Conservation (phyloP, 2,329 filamentous ascomycete genomes). For the Diaporthe longicolla region DNA sequence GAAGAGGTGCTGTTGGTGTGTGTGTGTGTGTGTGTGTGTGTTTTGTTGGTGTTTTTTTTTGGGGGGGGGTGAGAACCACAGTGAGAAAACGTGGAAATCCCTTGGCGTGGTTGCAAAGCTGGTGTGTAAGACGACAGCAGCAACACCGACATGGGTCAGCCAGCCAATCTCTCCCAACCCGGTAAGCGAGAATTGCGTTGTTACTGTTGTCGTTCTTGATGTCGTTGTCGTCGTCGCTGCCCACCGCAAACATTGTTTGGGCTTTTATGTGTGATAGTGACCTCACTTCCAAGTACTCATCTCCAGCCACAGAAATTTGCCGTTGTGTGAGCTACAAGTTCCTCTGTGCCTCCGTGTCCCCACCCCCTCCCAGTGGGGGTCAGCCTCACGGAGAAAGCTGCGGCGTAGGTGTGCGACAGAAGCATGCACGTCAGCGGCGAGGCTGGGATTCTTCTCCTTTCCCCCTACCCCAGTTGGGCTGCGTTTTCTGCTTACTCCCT, state of each 20-base stretch:
- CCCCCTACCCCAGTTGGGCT: slow-evolving; percentile 9
- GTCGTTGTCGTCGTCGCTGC: too few relatives aligned
- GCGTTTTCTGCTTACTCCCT: slow-evolving; percentile 27
- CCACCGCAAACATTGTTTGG: too few relatives aligned
- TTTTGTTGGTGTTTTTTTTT: too few relatives aligned
- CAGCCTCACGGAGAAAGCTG: slow-evolving; percentile 36
- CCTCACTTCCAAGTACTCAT: not conserved
- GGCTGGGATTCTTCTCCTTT: not conserved
- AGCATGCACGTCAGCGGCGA: slow-evolving; percentile 12
- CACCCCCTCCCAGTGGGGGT: too few relatives aligned
- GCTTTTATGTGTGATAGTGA: not conserved
- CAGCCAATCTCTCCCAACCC: slow-evolving; percentile 7
- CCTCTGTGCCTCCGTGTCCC: too few relatives aligned
- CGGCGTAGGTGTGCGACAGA: slow-evolving; percentile 33
- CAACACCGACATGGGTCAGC: not conserved
- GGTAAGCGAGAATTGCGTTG: not conserved
- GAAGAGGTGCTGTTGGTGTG: too few relatives aligned
- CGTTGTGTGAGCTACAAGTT: not conserved
- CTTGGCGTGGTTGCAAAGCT: slow-evolving; percentile 1
- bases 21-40: too few relatives aligned
- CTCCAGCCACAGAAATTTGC: not conserved
- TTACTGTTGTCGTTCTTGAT: not conserved
- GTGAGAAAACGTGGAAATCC: slow-evolving; percentile 27
- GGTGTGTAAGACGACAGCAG: slow-evolving; percentile 25
- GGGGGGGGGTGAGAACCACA: not conserved